Evolutionary conservation across 208 protist genomes (phyloP).

Genomic region (Leishmania gerbilli): DNA sequence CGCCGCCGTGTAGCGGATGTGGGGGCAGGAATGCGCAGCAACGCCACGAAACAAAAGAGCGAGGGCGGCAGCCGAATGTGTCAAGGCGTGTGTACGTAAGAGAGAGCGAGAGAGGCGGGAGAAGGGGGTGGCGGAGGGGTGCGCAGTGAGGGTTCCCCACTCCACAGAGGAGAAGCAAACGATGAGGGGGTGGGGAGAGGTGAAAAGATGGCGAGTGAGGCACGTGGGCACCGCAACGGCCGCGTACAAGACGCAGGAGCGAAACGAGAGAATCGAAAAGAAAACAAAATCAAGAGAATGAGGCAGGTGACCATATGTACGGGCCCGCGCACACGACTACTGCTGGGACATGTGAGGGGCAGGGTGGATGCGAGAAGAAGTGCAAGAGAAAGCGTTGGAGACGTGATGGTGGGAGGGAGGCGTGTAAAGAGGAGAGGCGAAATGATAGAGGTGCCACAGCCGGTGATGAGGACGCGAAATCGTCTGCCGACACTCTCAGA

Average conservation of each 20-base stretch:
- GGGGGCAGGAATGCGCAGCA: not conserved
- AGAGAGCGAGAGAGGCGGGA: too few species aligned
- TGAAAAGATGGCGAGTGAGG: constrained; percentile 3
- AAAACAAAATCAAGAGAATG: not conserved
- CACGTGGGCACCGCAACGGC: not conserved
- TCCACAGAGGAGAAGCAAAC: not conserved
- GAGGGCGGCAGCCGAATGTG: not conserved
- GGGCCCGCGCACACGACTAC: not conserved
- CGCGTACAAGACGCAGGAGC: not conserved
- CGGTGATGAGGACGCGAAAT: not conserved
- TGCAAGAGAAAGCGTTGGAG: not conserved
- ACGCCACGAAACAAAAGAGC: not conserved
- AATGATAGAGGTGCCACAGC: not conserved
- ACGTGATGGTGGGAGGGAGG: not conserved
- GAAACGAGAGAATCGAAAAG: not conserved
- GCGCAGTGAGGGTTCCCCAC: not conserved
- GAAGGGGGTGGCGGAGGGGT: not conserved
- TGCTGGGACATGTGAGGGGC: not conserved
- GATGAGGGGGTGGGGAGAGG: not conserved
- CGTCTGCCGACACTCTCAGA: not conserved
- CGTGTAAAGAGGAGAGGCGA: not conserved
- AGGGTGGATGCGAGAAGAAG: not conserved
- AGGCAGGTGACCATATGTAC: not conserved
- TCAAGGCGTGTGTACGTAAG: not conserved
- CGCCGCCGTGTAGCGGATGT: not conserved